Evolutionary conservation across 2,329 filamentous ascomycete species (phyloP), one percentile per base, ranked within the genome.

Genomic region (Cladophialophora carrionii): DNA sequence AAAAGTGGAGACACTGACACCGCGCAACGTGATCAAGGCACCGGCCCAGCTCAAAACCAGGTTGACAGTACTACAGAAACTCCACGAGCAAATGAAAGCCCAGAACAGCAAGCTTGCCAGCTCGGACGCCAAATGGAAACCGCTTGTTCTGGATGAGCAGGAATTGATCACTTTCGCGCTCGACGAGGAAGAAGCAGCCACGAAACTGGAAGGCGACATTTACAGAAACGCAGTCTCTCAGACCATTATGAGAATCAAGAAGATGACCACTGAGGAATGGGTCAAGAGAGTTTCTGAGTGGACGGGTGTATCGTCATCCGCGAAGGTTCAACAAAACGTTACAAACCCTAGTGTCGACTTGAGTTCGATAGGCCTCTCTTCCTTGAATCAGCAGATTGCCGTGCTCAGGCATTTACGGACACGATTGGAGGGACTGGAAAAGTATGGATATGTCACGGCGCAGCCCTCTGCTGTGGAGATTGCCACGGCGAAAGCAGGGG

Each of bases 201-300:
- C 60, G 0, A 68, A 62, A 29, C 52, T 70, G 14, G 82, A 81
- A 12, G 86, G 88, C 17, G 88, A 84, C 0, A 86, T 98, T 31
- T 99, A 99, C 73, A 81, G 84, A 7, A 96, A 96, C 72, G 81
- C 92, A 29, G 87, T 98, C 75, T 96, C 93, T 74, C 90, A 92
- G 70, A 87, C 87, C 37, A 89, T 98, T 64, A 84, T 90, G 71
- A 83, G 83, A 51, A 87, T 92, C 74, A 91, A 89, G 73, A 89
- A 89, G 67, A 93, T 96, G 90, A 82, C 81, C 0, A 74, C 86
- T 2, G 81, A 84, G 3, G 84, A 90, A 54, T 98, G 93, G 91
- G 85, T 85, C 65, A 83, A 86, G 32, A 87, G 89, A 58, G 79
- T 83, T 34, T 70, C 89, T 52, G 74, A 78, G 17, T 68, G 64